phyloP scores from a whole-genome alignment of 345 rosid genomes.

The Mercurialis annua region DNA sequence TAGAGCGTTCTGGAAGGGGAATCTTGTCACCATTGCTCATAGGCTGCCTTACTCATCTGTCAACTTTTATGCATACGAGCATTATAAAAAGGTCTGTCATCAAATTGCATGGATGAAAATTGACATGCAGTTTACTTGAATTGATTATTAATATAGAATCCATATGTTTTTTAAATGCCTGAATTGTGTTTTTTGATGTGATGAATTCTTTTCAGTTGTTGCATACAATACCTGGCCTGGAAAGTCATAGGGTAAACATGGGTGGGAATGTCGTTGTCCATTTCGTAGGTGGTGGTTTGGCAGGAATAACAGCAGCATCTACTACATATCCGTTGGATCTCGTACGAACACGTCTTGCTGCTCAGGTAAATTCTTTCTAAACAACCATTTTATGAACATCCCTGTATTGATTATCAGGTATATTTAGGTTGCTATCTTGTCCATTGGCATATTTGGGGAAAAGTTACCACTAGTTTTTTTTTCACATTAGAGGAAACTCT shows the following conservation, averaged over 20 bases:
- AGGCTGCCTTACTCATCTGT: constrained; percentile 90
- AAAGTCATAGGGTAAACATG: constrained; percentile 32
- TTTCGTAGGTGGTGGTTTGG: constrained; percentile 86
- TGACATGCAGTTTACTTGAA: background rate
- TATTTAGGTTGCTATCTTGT: background rate
- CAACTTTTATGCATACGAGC: constrained; percentile 86
- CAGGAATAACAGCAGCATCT: constrained; percentile 91
- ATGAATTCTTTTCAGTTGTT: constrained; percentile 47
- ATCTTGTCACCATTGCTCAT: constrained; percentile 89
- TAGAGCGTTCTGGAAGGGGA: constrained; percentile 95
- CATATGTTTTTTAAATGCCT: background rate
- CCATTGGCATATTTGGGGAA: background rate
- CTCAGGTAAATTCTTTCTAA: constrained; percentile 53
- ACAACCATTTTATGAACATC: background rate
- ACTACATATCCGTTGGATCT: constrained; percentile 94
- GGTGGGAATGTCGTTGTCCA: constrained; percentile 46
- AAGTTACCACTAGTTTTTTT: background rate
- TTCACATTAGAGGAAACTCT: background rate
- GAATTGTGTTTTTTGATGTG: constrained; percentile 8
- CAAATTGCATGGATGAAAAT: background rate
- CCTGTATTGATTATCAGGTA: background rate
- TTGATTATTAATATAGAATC: background rate
- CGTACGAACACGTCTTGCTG: constrained; percentile 95
- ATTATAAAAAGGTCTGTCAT: constrained; percentile 59
- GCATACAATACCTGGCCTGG: constrained; percentile 35